Evolutionary conservation across 192 early-diverging fungal genomes (phyloP).

Genomic region (Jimgerdemannia lactiflua): DNA sequence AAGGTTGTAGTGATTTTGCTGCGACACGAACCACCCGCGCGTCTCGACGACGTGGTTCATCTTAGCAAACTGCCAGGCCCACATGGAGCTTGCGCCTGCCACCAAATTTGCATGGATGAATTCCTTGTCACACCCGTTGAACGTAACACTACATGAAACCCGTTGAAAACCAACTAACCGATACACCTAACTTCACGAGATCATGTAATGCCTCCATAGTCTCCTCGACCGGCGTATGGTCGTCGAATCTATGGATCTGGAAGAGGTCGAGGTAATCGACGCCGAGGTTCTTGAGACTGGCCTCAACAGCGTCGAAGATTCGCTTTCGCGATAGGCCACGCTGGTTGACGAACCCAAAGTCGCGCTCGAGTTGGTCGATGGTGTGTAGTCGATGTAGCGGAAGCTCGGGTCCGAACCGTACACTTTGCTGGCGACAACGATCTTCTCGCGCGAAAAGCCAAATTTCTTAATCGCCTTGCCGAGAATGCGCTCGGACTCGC

Average conservation of each 20-base stretch:
- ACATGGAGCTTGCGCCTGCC: conserved; percentile 22
- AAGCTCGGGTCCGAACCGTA: not conserved
- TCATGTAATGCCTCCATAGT: conserved; percentile 70
- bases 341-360: conserved; percentile 48
- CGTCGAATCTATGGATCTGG: conserved; percentile 65
- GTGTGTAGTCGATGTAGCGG: too few species aligned
- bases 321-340: conserved; percentile 79
- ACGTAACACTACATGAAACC: too few species aligned
- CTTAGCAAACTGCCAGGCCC: conserved; percentile 34
- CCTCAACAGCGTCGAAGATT: conserved; percentile 74
- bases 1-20: conserved; percentile 37
- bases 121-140: too few species aligned
- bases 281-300: conserved; percentile 58
- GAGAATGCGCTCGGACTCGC: conserved; percentile 31
- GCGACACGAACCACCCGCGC: conserved; percentile 20
- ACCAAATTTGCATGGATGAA: too few species aligned
- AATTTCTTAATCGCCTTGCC: conserved; percentile 33
- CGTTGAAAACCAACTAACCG: not conserved
- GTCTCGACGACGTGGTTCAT: conserved; percentile 32
- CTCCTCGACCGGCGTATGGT: conserved; percentile 57
- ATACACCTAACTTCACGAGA: conserved; percentile 51
- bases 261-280: conserved; percentile 72
- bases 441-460: conserved; percentile 51
- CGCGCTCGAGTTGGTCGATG: conserved; percentile 3
- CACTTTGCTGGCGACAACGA: conserved; percentile 77